Evolutionary conservation across 75 land plant genomes (phyloP), one percentile per base, ranked within the genome.

Genomic region (Pinus albicaulis): DNA sequence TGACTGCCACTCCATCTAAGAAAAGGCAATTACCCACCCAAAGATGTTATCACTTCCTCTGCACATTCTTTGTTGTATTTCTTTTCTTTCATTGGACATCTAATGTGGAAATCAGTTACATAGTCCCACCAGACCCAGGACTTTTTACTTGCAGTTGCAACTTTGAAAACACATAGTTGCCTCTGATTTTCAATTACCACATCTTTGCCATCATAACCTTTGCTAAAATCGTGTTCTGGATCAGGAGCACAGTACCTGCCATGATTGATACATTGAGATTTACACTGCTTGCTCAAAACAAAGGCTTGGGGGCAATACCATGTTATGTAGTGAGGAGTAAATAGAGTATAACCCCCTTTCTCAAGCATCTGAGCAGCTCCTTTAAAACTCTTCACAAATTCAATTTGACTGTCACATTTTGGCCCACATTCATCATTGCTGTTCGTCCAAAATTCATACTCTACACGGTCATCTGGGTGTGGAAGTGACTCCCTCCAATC

Each of bases 121-220:
- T 88, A 88, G 74, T 88, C 89, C 89, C 89, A 88, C 89, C 89
- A 88, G 44, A 86, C 48, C 89, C 89, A 88, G 36, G 89, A 80
- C 34, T 83, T 78, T 57, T 68, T 78, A 41, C 56, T 79, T 25
- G 82, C 85, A 60, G 74, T 88, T 48, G 85, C 84, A 48, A 88
- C 85, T 64, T 82, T 85, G 68, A 75, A 85, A 36, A 88, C 78
- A 75, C 89, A 88, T 28, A 86, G 56, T 74, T 87, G 89, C 34
- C 89, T 76, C 71, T 85, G 72, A 57, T 88, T 88, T 70, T 88
- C 89, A 25, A 86, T 24, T 0, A 88, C 89, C 57, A 88, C 89
- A 77, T 88, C 89, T 62, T 86, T 88, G 13, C 89, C 89, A 77
- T 88, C 89, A 74, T 88, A 88, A 23, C 89, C 89, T 64, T 79